These are phyloP conservation scores for Colletotrichum cereale DNA, from an alignment of 2,329 filamentous ascomycete genomes.

Conservation along the genomic window DNA sequence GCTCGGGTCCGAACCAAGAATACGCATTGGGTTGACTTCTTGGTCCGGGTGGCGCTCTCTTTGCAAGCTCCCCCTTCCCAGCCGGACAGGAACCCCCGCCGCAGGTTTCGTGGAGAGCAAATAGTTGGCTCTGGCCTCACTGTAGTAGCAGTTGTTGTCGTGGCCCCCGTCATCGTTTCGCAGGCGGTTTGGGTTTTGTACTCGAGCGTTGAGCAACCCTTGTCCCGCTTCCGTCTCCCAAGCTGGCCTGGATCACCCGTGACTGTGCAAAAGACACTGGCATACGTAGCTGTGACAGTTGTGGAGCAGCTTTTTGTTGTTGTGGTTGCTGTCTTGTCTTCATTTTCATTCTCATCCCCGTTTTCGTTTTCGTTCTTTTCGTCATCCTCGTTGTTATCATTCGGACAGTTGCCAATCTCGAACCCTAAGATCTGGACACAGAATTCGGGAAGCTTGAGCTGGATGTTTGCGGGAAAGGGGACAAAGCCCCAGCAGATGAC, in stretches of 20 bases:
- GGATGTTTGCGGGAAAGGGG: background rate
- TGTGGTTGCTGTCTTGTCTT: background rate
- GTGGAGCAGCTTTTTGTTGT: background rate
- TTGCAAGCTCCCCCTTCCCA: background rate
- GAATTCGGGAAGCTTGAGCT: constrained; percentile 1
- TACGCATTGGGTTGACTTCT: background rate
- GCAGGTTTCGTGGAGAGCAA: background rate
- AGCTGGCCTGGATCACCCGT: background rate
- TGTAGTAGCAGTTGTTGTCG: background rate
- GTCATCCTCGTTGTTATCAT: background rate
- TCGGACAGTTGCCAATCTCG: background rate
- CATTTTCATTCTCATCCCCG: background rate
- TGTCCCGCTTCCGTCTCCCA: background rate
- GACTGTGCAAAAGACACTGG: constrained; percentile 8
- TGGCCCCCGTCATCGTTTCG: background rate
- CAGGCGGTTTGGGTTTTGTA: constrained; percentile 3
- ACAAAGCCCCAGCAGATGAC: constrained; percentile 4
- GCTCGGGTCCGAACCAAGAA: constrained; percentile 7
- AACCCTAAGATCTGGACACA: background rate
- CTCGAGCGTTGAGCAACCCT: constrained; percentile 6
- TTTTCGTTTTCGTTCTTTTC: background rate
- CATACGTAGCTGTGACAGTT: constrained; percentile 8
- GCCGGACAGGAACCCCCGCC: background rate
- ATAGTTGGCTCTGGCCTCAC: background rate
- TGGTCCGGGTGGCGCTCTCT: background rate